Conservation (phyloP, 768 basidiomycete genomes). For the Dacryopinax primogenitus region DNA sequence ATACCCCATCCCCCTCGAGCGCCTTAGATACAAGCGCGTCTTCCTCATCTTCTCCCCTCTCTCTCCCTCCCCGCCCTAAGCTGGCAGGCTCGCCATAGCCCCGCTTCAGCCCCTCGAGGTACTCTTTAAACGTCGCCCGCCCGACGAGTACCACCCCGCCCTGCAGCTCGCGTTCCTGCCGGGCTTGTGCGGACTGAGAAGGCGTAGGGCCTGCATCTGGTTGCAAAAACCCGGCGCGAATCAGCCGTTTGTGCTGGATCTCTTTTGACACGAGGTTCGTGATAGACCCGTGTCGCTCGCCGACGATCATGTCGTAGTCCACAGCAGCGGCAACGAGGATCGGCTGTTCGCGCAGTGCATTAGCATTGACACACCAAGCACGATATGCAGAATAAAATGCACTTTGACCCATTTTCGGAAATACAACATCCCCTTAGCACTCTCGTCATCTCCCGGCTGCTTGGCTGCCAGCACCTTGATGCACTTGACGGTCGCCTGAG, state of each 20-base stretch:
- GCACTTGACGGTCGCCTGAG: constrained; percentile 56
- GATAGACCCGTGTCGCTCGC: constrained; percentile 76
- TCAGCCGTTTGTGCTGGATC: constrained; percentile 55
- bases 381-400: constrained; percentile 13
- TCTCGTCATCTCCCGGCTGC: constrained; percentile 93
- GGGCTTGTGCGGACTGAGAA: constrained; percentile 39
- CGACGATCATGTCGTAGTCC: constrained; percentile 74
- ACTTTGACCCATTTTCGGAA: constrained; percentile 98
- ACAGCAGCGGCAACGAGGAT: constrained; percentile 86
- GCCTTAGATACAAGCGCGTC: constrained; percentile 47
- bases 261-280: constrained; percentile 61
- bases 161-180: constrained; percentile 47
- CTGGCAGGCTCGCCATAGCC: constrained; percentile 67
- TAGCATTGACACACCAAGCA: not conserved
- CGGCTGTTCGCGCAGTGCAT: constrained; percentile 42
- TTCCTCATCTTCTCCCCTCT: constrained; percentile 41
- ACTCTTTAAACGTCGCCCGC: constrained; percentile 87
- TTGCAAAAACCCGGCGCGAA: constrained; percentile 49
- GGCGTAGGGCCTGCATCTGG: constrained; percentile 37
- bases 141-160: constrained; percentile 81
- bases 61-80: constrained; percentile 25
- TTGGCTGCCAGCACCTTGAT: constrained; percentile 77
- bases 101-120: constrained; percentile 67
- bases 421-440: constrained; percentile 67
- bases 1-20: constrained; percentile 59